phyloP scores from a whole-genome alignment of 306 rosid genomes.

The Quercus engelmannii region DNA sequence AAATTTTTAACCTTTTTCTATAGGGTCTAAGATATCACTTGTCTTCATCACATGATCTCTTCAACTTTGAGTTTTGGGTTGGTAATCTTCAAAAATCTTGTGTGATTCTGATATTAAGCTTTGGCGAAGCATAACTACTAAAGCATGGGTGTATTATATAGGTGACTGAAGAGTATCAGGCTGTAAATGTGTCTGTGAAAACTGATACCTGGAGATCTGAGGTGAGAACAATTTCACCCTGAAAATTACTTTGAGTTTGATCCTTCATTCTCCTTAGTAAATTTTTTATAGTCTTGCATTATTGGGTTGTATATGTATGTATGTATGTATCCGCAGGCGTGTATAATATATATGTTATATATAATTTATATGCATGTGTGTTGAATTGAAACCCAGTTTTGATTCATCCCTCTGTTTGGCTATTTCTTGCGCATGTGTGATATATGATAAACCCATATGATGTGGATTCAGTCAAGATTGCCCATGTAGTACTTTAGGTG shows the following conservation, averaged over 20 bases:
- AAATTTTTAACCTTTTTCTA: conserved; percentile 12
- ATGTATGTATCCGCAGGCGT: neutral
- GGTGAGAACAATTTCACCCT: conserved; percentile 48
- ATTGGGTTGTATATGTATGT: neutral
- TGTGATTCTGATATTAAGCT: conserved; percentile 12
- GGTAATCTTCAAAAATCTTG: conserved; percentile 37
- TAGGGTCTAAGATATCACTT: conserved; percentile 81
- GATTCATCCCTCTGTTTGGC: neutral
- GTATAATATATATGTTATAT: too few species aligned
- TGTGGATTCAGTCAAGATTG: neutral
- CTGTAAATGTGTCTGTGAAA: conserved; percentile 64
- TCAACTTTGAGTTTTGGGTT: conserved; percentile 86
- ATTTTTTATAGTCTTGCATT: neutral
- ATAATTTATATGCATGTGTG: too few species aligned
- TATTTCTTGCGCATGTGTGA: neutral
- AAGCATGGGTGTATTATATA: conserved; percentile 45
- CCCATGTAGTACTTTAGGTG: neutral
- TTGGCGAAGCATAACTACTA: conserved; percentile 14
- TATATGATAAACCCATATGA: conserved; percentile 7
- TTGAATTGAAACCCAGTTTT: neutral
- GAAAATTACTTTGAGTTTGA: neutral
- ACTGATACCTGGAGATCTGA: conserved; percentile 36
- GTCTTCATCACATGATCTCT: conserved; percentile 63
- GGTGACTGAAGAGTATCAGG: conserved; percentile 67
- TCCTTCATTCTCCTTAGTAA: neutral